Percentiles rank a stretch among this genome's conserved stretches.
Conservation (phyloP, 805 yeast genomes). For the Pichia paraexigua region DNA sequence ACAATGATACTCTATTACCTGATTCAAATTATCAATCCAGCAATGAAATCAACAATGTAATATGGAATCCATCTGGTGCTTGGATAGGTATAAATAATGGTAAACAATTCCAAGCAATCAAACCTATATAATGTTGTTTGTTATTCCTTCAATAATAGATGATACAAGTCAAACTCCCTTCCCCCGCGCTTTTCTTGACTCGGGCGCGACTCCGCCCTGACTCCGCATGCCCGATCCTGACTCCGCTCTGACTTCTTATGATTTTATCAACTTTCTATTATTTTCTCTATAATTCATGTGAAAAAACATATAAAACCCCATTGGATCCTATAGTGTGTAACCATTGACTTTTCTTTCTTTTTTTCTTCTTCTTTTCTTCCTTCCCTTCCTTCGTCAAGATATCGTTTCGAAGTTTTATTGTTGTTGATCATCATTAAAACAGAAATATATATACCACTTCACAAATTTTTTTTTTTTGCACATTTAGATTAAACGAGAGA, state of each 20-base stretch:
- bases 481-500: not conserved
- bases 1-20: not conserved
- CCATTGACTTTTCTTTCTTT: too few relatives aligned
- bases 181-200: not conserved
- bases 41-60: conserved; percentile 69
- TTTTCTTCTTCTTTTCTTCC: too few relatives aligned
- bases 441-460: too few relatives aligned
- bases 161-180: not conserved
- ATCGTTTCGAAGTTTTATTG: not conserved
- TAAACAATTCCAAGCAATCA: conserved; percentile 45
- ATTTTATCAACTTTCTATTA: too few relatives aligned
- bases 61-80: conserved; percentile 66
- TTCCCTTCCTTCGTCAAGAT: too few relatives aligned
- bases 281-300: not conserved
- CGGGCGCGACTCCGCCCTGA: not conserved
- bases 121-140: not conserved
- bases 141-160: too few relatives aligned
- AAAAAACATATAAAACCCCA: not conserved
- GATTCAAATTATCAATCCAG: conserved; percentile 22
- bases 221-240: not conserved
- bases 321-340: not conserved
- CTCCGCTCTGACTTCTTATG: not conserved
- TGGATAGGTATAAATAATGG: conserved; percentile 78
- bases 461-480: too few relatives aligned
- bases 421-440: not conserved